A percentile compares a stretch with the other conserved stretches of the same genome.
These are phyloP conservation scores for Saccharomyces kudriavzevii DNA, from an alignment of 805 yeast species.

Conservation along the genomic window DNA sequence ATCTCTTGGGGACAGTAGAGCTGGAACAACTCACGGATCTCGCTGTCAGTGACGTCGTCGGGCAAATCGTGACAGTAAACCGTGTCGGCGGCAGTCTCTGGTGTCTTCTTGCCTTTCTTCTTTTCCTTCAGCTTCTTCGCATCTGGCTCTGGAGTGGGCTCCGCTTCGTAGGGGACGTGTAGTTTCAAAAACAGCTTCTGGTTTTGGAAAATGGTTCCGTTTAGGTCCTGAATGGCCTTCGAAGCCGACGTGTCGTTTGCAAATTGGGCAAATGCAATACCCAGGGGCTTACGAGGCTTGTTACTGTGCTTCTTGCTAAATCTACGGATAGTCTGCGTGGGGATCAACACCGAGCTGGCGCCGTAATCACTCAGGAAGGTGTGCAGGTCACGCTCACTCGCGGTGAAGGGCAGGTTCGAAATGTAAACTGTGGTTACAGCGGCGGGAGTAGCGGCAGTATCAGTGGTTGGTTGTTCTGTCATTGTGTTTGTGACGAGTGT, in stretches of 20 bases:
- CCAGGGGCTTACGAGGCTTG: conserved; percentile 36
- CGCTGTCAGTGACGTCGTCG: conserved; percentile 35
- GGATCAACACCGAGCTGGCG: conserved; percentile 42
- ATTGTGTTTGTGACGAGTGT: background rate
- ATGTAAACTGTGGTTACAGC: conserved; percentile 37
- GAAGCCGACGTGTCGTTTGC: conserved; percentile 54
- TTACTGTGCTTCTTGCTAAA: conserved; percentile 32
- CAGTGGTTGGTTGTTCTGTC: background rate
- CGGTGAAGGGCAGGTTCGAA: conserved; percentile 44
- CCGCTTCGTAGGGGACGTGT: conserved; percentile 37
- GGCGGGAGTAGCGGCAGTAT: background rate
- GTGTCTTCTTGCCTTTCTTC: background rate
- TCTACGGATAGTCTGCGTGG: conserved; percentile 45
- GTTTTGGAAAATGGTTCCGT: conserved; percentile 49
- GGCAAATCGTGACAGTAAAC: conserved; percentile 38
- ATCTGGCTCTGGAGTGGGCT: conserved; percentile 10
- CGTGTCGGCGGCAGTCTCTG: conserved; percentile 35
- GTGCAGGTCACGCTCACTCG: conserved; percentile 46
- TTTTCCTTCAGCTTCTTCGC: background rate
- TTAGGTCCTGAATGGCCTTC: conserved; percentile 53
- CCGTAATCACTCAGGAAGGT: conserved; percentile 38
- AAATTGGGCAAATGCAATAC: conserved; percentile 79
- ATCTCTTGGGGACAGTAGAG: conserved; percentile 41
- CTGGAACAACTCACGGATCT: conserved; percentile 37
- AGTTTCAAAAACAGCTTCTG: conserved; percentile 35